Evolutionary conservation across 345 rosid species (phyloP).

Genomic region (Balakata baccata): DNA sequence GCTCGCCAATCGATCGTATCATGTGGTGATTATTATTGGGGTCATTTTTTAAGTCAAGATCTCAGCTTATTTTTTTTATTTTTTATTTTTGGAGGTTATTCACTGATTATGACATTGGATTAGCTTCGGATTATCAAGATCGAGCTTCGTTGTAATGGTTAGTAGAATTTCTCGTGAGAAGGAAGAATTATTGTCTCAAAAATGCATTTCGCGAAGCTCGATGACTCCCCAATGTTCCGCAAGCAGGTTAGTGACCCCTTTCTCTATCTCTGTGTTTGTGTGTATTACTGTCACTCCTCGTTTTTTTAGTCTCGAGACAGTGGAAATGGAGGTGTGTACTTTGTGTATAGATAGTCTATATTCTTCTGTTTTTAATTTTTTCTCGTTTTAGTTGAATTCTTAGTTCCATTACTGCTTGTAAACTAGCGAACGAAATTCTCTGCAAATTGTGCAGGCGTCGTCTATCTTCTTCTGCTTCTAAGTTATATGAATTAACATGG

Average conservation of each 20-base stretch:
- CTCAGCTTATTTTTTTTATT: background rate
- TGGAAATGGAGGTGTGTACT: background rate
- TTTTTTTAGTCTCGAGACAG: background rate
- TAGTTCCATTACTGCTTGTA: constrained; percentile 12
- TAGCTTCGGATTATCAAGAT: constrained; percentile 12
- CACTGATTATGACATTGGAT: constrained; percentile 3
- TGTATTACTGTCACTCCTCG: no score
- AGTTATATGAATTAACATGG: background rate
- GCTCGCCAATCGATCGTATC: constrained; percentile 11
- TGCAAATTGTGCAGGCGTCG: background rate
- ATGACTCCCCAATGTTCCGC: constrained; percentile 99
- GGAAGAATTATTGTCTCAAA: constrained; percentile 27
- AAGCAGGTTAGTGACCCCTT: constrained; percentile 64
- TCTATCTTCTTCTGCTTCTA: background rate
- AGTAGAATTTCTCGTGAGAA: constrained; percentile 29
- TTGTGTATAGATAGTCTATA: background rate
- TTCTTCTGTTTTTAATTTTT: background rate
- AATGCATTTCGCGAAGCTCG: constrained; percentile 98
- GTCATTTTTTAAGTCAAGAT: constrained; percentile 7
- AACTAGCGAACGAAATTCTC: constrained; percentile 2
- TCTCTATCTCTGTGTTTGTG: background rate
- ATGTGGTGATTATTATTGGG: background rate
- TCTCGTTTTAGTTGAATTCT: constrained; percentile 16
- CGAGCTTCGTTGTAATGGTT: constrained; percentile 45
- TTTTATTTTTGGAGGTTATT: background rate